Percentiles rank a stretch among this genome's conserved stretches.
phyloP scores from a whole-genome alignment of 345 rosid species.

The Trapa incisa region DNA sequence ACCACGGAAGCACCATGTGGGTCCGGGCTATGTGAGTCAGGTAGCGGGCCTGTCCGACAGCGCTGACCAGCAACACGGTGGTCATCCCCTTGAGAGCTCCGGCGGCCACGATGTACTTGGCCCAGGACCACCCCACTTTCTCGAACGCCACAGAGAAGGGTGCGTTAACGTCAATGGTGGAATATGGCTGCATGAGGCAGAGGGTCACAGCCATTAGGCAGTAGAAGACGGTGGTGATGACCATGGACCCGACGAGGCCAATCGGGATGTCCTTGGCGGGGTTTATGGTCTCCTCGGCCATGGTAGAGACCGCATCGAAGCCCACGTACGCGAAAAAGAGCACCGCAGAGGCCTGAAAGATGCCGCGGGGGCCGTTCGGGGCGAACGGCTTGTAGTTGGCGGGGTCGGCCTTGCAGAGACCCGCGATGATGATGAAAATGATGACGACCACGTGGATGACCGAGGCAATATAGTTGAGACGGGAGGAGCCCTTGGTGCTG shows the following conservation, averaged over 20 bases:
- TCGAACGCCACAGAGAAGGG: constrained; percentile 68
- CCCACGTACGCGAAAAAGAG: constrained; percentile 80
- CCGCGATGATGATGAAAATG: constrained; percentile 56
- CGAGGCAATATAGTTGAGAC: constrained; percentile 59
- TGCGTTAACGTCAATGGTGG: constrained; percentile 37
- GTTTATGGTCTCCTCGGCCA: constrained; percentile 88
- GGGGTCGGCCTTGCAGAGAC: constrained; percentile 40
- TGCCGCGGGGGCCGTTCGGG: constrained; percentile 43
- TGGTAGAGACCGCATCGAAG: constrained; percentile 75
- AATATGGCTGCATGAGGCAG: constrained; percentile 53
- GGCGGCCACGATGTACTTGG: constrained; percentile 62
- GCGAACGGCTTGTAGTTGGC: constrained; percentile 39
- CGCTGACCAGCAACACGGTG: constrained; percentile 55
- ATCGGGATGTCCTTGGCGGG: constrained; percentile 72
- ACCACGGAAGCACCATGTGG: constrained; percentile 87
- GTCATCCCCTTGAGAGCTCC: constrained; percentile 89
- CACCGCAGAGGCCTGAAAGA: constrained; percentile 56
- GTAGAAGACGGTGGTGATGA: constrained; percentile 33
- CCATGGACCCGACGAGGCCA: constrained; percentile 76
- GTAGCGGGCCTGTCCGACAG: constrained; percentile 74
- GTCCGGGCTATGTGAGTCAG: constrained; percentile 80
- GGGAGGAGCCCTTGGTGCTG: constrained; percentile 73
- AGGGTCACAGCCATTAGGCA: constrained; percentile 46
- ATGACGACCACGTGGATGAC: constrained; percentile 54
- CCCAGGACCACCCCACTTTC: constrained; percentile 60